Base-by-base conservation (phyloP, 345 rosid species). In the Balakata baccata region DNA sequence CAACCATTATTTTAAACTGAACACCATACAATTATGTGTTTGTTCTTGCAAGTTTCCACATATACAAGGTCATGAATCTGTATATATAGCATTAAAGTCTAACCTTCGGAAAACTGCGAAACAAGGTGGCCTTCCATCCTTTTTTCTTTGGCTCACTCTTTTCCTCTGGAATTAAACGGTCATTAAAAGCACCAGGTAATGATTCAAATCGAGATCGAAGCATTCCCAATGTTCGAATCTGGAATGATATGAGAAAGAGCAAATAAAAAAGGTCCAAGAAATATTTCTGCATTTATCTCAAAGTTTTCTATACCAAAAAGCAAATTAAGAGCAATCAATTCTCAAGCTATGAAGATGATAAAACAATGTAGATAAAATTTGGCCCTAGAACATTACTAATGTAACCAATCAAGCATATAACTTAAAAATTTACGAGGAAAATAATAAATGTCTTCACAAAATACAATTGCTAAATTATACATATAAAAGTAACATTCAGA, bases 151-250 rank as follows among this genome's bases (percentile, higher is more conserved):
- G 79, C 81, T 79, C 91, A 76, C 71, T 81, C 75, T 73, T 86
- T 67, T 89, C 98, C 38, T 83, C 81, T 0, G 99, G 99, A 77
- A 93, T 96, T 68, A 96, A 81, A 70, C 92, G 59, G 64, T 76
- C 90, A 87, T 93, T 91, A 78, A 96, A 96, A 70, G 93, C 99
- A 72, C 80, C 93, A 70, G 99, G 99, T 82, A 96, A 73, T 50
- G 98, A 85, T 60, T 88, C 80, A 63, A 96, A 96, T 74, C 98
- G 97, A 71, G 99, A 96, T 76, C 99, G 83, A 75, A 96, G 94
- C 99, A 96, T 93, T 81, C 97, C 98, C 75, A 96, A 80, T 10
- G 99, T 93, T 74, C 96, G 99, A 82, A 96, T 96, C 99, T 96
- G 86, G 53, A 73, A 73, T 29, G 61, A 71, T 14, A 69, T n/a